Conservation (phyloP, 2,329 filamentous ascomycete genomes). For the Stylonectria norvegica region DNA sequence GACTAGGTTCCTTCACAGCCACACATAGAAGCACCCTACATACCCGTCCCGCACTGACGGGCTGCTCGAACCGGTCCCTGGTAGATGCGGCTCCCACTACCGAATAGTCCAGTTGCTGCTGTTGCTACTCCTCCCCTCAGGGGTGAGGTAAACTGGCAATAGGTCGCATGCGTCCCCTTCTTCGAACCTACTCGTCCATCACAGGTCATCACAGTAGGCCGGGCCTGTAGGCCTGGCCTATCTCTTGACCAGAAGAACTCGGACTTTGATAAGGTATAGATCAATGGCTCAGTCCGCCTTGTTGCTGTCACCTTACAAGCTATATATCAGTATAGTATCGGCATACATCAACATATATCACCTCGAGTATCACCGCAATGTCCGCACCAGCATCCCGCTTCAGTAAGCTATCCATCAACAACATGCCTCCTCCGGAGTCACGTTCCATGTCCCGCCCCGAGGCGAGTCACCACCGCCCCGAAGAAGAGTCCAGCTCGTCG, state of each 20-base stretch:
- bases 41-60: not conserved
- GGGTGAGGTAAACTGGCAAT: not conserved
- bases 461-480: constrained; percentile 2
- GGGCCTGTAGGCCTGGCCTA: no score
- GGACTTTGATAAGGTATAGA: no score
- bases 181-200: not conserved
- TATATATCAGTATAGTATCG: not conserved
- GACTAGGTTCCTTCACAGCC: constrained; percentile 18
- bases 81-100: not conserved
- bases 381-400: constrained; percentile 25
- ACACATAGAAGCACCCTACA: constrained; percentile 9
- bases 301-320: not conserved
- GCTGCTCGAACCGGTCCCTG: not conserved
- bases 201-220: no score
- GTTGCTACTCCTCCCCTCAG: not conserved
- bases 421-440: constrained; percentile 28
- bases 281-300: not conserved
- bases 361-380: constrained; percentile 17
- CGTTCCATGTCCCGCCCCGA: constrained; percentile 13
- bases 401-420: constrained; percentile 29
- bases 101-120: not conserved
- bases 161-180: not conserved
- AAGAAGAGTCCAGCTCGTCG: constrained; percentile 27
- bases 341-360: no score
- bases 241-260: no score